phyloP scores from a whole-genome alignment of 768 basidiomycete species.

The Mycena polygramma region DNA sequence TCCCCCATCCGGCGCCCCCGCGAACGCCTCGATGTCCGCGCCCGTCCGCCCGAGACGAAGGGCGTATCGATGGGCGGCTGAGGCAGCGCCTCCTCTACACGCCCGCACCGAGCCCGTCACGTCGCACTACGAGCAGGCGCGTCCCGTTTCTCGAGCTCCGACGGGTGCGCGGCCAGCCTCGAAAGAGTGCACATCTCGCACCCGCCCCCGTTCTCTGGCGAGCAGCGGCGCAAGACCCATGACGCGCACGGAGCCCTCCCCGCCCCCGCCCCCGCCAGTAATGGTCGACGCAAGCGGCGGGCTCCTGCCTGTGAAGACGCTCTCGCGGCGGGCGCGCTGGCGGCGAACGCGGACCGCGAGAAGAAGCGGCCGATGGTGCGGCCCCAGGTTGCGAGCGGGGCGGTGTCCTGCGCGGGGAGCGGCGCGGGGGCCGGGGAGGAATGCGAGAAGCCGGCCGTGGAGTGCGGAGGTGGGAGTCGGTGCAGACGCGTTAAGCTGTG shows the following conservation, averaged over 20 bases:
- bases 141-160: background rate
- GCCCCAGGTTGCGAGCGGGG: constrained; percentile 10
- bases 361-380: constrained; percentile 22
- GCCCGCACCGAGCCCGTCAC: background rate
- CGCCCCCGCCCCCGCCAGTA: constrained; percentile 53
- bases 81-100: too few relatives aligned
- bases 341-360: constrained; percentile 22
- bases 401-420: constrained; percentile 44
- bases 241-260: constrained; percentile 36
- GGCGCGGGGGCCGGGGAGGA: too few relatives aligned
- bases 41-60: constrained; percentile 34
- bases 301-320: background rate
- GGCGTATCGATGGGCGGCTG: constrained; percentile 27
- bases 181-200: background rate
- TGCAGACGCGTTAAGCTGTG: too few relatives aligned
- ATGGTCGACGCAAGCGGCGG: background rate
- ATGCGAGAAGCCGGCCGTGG: constrained; percentile 31
- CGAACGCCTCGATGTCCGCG: constrained; percentile 26
- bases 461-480: constrained; percentile 28
- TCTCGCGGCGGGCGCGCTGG: too few relatives aligned
- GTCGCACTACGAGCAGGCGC: background rate
- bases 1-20: constrained; percentile 11
- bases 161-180: constrained; percentile 40
- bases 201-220: background rate
- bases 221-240: background rate